Conservation (phyloP, 2,329 filamentous ascomycete species). For the Aureobasidium melanogenum region DNA sequence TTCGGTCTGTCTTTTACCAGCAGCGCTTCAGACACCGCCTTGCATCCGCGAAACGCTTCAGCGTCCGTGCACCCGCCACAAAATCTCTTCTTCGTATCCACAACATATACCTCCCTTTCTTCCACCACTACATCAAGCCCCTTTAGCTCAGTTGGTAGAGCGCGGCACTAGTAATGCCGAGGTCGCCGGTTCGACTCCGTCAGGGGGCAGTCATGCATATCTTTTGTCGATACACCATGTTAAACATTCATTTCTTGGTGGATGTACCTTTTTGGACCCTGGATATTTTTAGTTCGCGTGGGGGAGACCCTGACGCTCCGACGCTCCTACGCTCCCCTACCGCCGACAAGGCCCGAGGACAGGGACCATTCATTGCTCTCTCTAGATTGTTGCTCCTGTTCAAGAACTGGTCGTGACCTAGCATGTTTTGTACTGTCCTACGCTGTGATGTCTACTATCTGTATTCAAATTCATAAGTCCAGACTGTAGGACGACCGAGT, state of each 20-base stretch:
- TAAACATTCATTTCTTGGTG: not conserved
- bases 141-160: conserved; percentile 12
- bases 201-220: not conserved
- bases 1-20: not conserved
- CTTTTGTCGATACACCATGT: not conserved
- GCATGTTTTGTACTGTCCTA: no score
- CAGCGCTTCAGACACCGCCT: not conserved
- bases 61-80: not conserved
- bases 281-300: not conserved
- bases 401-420: no score
- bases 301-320: not conserved
- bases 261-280: not conserved
- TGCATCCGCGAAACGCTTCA: not conserved
- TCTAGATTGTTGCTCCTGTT: no score
- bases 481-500: no score
- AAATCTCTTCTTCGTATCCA: not conserved
- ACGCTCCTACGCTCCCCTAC: no score
- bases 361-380: no score
- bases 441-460: no score
- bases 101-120: not conserved
- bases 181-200: conserved; percentile 10
- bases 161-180: conserved; percentile 12
- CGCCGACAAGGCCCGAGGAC: no score
- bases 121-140: not conserved
- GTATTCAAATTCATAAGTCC: no score